These are phyloP conservation scores for Trametes villosa DNA, from an alignment of 768 basidiomycete species.

Conservation along the genomic window DNA sequence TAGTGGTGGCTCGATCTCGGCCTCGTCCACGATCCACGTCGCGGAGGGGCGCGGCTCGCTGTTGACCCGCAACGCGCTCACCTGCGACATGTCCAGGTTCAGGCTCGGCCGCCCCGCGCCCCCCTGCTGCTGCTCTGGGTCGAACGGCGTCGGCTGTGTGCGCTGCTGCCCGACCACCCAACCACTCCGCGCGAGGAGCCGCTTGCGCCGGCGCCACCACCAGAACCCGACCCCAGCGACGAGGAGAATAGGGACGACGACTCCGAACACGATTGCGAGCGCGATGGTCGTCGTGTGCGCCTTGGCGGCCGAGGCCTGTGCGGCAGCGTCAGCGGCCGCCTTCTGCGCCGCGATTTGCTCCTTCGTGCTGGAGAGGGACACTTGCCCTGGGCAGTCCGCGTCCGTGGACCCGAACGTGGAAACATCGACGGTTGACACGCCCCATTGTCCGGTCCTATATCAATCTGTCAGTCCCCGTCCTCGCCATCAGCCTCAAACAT, in stretches of 20 bases:
- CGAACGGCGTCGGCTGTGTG: slow-evolving; percentile 16
- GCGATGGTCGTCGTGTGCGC: slow-evolving; percentile 32
- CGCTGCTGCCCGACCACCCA: slow-evolving; percentile 23
- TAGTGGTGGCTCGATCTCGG: not conserved
- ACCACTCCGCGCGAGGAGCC: not conserved
- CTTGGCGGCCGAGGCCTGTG: slow-evolving; percentile 14
- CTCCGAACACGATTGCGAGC: slow-evolving; percentile 38
- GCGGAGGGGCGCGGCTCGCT: slow-evolving; percentile 1
- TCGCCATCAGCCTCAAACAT: not conserved
- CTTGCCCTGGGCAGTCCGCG: slow-evolving; percentile 37
- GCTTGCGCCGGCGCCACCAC: slow-evolving; percentile 26
- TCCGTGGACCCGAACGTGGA: slow-evolving; percentile 36
- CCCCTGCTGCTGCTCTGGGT: slow-evolving; percentile 5
- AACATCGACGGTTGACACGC: slow-evolving; percentile 26
- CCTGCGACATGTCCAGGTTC: slow-evolving; percentile 20
- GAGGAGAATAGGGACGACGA: slow-evolving; percentile 36
- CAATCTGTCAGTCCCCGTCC: not conserved
- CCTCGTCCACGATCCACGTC: slow-evolving; percentile 17
- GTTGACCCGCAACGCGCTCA: slow-evolving; percentile 2
- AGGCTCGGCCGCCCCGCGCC: slow-evolving; percentile 1
- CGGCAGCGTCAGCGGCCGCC: slow-evolving; percentile 23
- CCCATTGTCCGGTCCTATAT: slow-evolving; percentile 46
- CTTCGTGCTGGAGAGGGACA: slow-evolving; percentile 35
- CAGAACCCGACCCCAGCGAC: slow-evolving; percentile 27
- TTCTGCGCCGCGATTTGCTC: slow-evolving; percentile 26